These are phyloP conservation scores for Yamadazyma mexicana DNA, from an alignment of 1,139 yeast species.

Conservation along the genomic window DNA sequence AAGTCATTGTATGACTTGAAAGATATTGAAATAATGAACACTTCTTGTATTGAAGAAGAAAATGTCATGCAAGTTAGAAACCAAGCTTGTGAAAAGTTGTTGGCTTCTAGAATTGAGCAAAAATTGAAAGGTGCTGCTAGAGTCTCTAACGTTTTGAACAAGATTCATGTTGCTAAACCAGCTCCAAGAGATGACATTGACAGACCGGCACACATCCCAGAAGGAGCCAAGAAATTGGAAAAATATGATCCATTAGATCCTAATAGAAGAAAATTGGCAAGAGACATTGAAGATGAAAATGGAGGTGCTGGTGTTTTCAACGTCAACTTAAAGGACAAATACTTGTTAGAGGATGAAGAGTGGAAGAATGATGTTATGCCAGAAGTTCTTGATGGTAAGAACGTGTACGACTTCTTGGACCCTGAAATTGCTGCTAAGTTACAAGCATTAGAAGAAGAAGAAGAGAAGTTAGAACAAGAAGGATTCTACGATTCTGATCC, in stretches of 20 bases:
- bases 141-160: conserved; percentile 84
- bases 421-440: conserved; percentile 92
- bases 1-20: conserved; percentile 61
- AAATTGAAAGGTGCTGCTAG: conserved; percentile 93
- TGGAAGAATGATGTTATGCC: conserved; percentile 99
- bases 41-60: conserved; percentile 93
- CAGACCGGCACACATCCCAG: conserved; percentile 83
- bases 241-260: conserved; percentile 83
- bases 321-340: conserved; percentile 88
- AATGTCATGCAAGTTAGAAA: conserved; percentile 95
- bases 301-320: conserved; percentile 99
- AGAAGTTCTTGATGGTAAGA: conserved; percentile 92
- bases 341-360: conserved; percentile 88
- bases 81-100: conserved; percentile 93
- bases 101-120: conserved; percentile 95
- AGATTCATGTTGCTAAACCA: conserved; percentile 93
- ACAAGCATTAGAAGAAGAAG: conserved; percentile 95
- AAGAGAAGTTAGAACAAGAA: conserved; percentile 86
- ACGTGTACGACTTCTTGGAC: conserved; percentile 95
- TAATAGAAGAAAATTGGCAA: conserved; percentile 74
- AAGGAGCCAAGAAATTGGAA: conserved; percentile 54
- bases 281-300: conserved; percentile 88
- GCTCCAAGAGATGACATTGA: conserved; percentile 81
- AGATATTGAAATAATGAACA: conserved; percentile 88
- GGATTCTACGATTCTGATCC: conserved; percentile 95